These are phyloP conservation scores for Linum trigynum DNA, from an alignment of 345 rosid genomes.

Conservation along the genomic window DNA sequence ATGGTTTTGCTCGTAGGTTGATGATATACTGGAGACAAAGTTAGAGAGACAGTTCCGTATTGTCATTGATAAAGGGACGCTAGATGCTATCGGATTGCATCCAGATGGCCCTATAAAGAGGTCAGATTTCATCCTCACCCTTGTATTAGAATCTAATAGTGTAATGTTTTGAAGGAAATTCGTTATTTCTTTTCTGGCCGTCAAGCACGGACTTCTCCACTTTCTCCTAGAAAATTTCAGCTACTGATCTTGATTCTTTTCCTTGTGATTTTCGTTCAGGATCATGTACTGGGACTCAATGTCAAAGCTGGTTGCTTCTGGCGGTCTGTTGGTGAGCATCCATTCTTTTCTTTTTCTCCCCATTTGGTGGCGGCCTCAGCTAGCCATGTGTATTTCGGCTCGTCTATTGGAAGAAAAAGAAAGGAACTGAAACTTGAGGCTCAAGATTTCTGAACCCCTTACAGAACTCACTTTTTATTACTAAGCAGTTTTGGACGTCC, in stretches of 20 bases:
- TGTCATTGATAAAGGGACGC: conserved; percentile 94
- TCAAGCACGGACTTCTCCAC: no score
- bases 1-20: conserved; percentile 42
- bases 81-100: conserved; percentile 96
- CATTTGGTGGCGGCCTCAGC: background rate
- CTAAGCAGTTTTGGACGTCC: no score
- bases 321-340: conserved; percentile 66
- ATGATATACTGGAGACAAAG: conserved; percentile 81
- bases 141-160: background rate
- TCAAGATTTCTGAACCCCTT: no score
- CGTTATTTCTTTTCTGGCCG: no score
- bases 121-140: conserved; percentile 23
- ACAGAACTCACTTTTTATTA: no score
- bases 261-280: conserved; percentile 25
- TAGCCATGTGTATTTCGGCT: background rate
- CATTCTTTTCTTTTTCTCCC: background rate
- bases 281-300: conserved; percentile 91
- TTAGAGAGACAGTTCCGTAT: conserved; percentile 59
- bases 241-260: background rate
- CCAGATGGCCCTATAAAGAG: conserved; percentile 89
- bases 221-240: background rate
- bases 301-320: conserved; percentile 68
- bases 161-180: no score
- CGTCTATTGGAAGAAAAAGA: no score
- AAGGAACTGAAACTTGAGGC: no score